Evolutionary conservation across 2,329 filamentous ascomycete genomes (phyloP).

Genomic region (Helminthosporium solani): DNA sequence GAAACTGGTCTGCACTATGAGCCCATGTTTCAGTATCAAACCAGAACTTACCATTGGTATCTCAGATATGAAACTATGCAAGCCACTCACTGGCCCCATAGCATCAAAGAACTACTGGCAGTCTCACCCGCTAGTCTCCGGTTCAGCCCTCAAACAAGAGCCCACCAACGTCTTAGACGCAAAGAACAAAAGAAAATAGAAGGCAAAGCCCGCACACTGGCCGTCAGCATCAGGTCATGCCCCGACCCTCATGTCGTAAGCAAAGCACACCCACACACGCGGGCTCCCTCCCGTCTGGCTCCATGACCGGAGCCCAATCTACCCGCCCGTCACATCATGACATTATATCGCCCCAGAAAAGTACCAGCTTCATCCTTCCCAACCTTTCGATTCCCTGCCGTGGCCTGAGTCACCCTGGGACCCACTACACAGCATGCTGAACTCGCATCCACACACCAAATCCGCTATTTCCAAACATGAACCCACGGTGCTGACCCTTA

Average conservation of each 20-base stretch:
- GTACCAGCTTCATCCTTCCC: neutral
- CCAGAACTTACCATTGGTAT: constrained; percentile 4
- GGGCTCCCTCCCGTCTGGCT: neutral
- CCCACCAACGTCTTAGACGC: neutral
- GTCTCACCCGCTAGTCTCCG: too few relatives aligned
- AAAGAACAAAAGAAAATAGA: constrained; percentile 1
- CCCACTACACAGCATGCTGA: neutral
- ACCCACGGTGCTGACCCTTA: neutral
- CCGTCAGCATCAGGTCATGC: neutral
- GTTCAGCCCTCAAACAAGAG: too few relatives aligned
- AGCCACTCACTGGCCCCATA: neutral
- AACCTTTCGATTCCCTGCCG: neutral
- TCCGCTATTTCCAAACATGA: neutral
- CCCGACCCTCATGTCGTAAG: neutral
- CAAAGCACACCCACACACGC: neutral
- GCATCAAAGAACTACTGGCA: neutral
- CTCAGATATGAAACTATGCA: neutral
- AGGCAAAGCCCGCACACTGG: neutral
- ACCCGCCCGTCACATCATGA: neutral
- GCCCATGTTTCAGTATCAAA: neutral
- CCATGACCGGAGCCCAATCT: neutral
- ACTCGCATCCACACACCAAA: neutral
- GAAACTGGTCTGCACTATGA: neutral
- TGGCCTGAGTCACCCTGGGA: neutral
- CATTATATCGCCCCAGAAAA: neutral